Evolutionary conservation across 2,329 filamentous ascomycete genomes (phyloP).

Genomic region (Xylariaceae sp.): DNA sequence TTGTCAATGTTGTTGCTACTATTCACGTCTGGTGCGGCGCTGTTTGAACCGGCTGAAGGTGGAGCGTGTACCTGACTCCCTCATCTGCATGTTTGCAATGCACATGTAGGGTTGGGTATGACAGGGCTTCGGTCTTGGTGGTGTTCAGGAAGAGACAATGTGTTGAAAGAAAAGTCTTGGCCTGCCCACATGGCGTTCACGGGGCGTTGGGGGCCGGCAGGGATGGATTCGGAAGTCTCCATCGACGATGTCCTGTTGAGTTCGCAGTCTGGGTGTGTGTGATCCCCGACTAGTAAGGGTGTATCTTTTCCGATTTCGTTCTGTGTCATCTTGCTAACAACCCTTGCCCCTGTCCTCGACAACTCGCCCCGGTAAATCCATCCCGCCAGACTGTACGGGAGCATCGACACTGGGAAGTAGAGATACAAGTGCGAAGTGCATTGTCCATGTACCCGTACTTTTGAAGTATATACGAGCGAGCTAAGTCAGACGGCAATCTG

Average conservation of each 20-base stretch:
- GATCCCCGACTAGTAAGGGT: neutral
- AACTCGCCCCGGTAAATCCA: neutral
- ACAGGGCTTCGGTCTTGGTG: neutral
- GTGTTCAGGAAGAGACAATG: neutral
- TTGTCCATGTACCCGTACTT: neutral
- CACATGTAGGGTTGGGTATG: neutral
- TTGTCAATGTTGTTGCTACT: neutral
- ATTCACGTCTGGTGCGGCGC: neutral
- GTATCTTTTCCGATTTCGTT: neutral
- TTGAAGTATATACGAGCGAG: neutral
- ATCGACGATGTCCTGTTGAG: neutral
- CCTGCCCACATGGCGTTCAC: conserved; percentile 1
- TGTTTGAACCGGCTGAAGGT: conserved; percentile 5
- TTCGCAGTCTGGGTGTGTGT: neutral
- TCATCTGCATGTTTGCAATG: conserved; percentile 2
- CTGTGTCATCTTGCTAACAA: neutral
- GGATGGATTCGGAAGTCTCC: conserved; percentile 7
- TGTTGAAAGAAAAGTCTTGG: neutral
- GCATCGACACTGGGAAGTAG: neutral
- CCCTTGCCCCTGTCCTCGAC: neutral
- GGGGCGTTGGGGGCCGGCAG: conserved; percentile 9
- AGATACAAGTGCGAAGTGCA: neutral
- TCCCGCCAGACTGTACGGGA: neutral
- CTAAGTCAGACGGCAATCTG: neutral
- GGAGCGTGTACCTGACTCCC: conserved; percentile 1